Evolutionary conservation across 2,329 filamentous ascomycete species (phyloP).

Genomic region (Tolypocladium tundrense): DNA sequence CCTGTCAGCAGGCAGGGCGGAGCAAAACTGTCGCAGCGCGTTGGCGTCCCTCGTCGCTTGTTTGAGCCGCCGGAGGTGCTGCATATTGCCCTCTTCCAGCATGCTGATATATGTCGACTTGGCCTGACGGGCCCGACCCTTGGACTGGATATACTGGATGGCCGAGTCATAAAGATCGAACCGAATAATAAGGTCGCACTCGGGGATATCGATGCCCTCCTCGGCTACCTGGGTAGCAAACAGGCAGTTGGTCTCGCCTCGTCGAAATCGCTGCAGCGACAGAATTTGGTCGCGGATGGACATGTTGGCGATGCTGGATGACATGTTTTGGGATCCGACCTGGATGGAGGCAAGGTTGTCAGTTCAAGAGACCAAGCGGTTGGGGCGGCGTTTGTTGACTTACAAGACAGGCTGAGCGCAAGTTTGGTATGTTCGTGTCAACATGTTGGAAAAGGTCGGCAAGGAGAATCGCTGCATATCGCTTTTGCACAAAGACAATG

Average conservation of each 20-base stretch:
- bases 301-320: slow-evolving; percentile 46
- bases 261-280: slow-evolving; percentile 55
- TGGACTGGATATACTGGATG: slow-evolving; percentile 91
- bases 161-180: slow-evolving; percentile 86
- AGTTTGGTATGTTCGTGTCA: slow-evolving; percentile 43
- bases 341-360: slow-evolving; percentile 4
- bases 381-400: slow-evolving; percentile 7
- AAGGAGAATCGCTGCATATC: slow-evolving; percentile 67
- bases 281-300: slow-evolving; percentile 66
- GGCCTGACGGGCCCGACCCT: slow-evolving; percentile 69
- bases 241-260: slow-evolving; percentile 50
- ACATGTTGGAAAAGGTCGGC: slow-evolving; percentile 52
- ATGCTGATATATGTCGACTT: slow-evolving; percentile 79
- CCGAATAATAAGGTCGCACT: slow-evolving; percentile 57
- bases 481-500: slow-evolving; percentile 78
- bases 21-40: slow-evolving; percentile 66
- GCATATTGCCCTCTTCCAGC: slow-evolving; percentile 59
- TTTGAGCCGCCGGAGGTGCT: slow-evolving; percentile 45
- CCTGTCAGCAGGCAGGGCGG: slow-evolving; percentile 62
- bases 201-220: slow-evolving; percentile 58
- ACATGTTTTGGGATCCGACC: slow-evolving; percentile 17
- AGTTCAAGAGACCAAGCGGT: not conserved
- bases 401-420: slow-evolving; percentile 55
- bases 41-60: slow-evolving; percentile 52
- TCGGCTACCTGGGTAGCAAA: slow-evolving; percentile 59